Conservation (phyloP, 1,139 yeast genomes). For the Suhomyces terraborum region DNA sequence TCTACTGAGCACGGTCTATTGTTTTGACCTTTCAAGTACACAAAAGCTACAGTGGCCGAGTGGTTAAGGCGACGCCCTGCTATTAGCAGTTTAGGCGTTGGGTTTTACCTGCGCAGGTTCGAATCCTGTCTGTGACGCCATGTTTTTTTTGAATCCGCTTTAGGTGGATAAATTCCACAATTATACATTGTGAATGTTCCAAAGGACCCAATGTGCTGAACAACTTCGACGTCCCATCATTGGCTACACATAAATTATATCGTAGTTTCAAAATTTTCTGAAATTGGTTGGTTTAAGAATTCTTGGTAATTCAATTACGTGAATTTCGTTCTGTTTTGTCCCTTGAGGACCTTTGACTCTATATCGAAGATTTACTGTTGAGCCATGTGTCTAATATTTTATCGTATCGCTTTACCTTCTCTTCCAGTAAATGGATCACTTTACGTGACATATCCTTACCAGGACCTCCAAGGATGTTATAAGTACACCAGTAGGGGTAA, state of each 20-base stretch:
- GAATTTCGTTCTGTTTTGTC: not conserved
- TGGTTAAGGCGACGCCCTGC: constrained; percentile 28
- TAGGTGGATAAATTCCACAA: no score
- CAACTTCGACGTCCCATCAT: no score
- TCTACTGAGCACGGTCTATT: no score
- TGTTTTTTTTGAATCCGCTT: constrained; percentile 6
- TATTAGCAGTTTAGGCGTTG: constrained; percentile 32
- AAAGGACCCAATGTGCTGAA: no score
- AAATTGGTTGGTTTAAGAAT: no score
- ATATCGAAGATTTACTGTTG: not conserved
- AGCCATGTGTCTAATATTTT: constrained; percentile 17
- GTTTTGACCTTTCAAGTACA: no score
- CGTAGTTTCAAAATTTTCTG: no score
- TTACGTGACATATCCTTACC: constrained; percentile 14
- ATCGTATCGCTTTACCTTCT: constrained; percentile 11
- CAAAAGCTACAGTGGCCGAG: constrained; percentile 23
- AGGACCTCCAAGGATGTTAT: constrained; percentile 34
- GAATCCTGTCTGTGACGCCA: constrained; percentile 63
- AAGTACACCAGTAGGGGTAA: constrained; percentile 38
- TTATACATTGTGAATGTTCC: no score
- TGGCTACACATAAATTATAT: no score
- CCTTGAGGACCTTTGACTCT: no score
- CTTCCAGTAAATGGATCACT: constrained; percentile 7
- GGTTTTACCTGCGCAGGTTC: constrained; percentile 65
- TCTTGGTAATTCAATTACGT: not conserved